phyloP scores from a whole-genome alignment of 2,329 filamentous ascomycete genomes.

The Sporothrix sp. region DNA sequence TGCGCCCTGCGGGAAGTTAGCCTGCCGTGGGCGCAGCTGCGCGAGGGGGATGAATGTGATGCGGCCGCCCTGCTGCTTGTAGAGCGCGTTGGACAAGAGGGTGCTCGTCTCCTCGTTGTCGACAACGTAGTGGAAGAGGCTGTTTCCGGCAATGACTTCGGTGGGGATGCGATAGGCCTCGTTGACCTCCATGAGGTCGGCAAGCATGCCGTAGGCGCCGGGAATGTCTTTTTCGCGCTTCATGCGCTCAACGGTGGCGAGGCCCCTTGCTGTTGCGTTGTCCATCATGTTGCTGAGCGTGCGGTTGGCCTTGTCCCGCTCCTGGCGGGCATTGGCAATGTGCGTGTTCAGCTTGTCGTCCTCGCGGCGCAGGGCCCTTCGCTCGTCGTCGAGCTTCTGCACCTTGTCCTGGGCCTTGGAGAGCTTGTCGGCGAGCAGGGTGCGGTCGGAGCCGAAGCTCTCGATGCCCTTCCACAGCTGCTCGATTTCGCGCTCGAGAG shows the following conservation, averaged over 20 bases:
- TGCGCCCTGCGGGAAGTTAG: slow-evolving; percentile 66
- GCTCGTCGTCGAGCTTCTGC: slow-evolving; percentile 73
- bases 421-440: slow-evolving; percentile 62
- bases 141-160: slow-evolving; percentile 85
- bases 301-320: slow-evolving; percentile 68
- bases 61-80: slow-evolving; percentile 70
- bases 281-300: slow-evolving; percentile 81
- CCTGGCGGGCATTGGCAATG: slow-evolving; percentile 62
- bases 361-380: slow-evolving; percentile 79
- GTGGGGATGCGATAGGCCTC: slow-evolving; percentile 81
- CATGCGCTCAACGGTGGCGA: slow-evolving; percentile 77
- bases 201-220: slow-evolving; percentile 85
- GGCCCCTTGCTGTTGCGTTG: slow-evolving; percentile 71
- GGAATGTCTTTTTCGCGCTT: slow-evolving; percentile 70
- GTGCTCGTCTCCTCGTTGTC: slow-evolving; percentile 85
- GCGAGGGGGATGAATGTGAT: slow-evolving; percentile 93
- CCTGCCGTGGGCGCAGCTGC: slow-evolving; percentile 58
- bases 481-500: slow-evolving; percentile 61
- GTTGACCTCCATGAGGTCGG: slow-evolving; percentile 80
- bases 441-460: slow-evolving; percentile 66
- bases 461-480: slow-evolving; percentile 68
- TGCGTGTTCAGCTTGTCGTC: slow-evolving; percentile 78
- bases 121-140: slow-evolving; percentile 92
- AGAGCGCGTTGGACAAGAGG: slow-evolving; percentile 66
- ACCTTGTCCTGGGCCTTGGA: slow-evolving; percentile 67